A percentile compares a stretch with the other conserved stretches of the same genome.
phyloP scores from a whole-genome alignment of 352 stramenopile species.

The Globisporangium perplexum region DNA sequence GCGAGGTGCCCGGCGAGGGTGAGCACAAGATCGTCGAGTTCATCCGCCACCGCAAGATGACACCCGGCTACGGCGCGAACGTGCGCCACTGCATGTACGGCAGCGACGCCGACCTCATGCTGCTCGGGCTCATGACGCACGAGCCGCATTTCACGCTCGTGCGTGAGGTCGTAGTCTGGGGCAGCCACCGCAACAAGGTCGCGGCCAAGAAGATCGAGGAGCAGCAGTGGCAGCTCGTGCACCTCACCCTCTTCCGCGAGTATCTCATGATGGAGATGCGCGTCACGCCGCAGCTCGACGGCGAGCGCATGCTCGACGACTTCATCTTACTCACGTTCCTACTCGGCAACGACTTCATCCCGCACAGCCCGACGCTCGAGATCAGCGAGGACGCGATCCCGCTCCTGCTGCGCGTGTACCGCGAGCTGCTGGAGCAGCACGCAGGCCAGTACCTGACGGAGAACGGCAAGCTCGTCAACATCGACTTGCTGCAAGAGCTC shows the following conservation, averaged over 20 bases:
- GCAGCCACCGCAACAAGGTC: slow-evolving; percentile 40
- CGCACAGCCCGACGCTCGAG: slow-evolving; percentile 97
- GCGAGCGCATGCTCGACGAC: slow-evolving; percentile 98
- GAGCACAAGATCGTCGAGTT: slow-evolving; percentile 99
- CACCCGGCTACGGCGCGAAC: slow-evolving; percentile 92
- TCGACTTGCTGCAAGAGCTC: slow-evolving; percentile 89
- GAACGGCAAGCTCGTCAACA: slow-evolving; percentile 87
- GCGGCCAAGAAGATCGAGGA: slow-evolving; percentile 90
- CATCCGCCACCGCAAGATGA: slow-evolving; percentile 91
- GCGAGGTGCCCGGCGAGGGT: slow-evolving; percentile 97
- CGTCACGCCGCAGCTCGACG: slow-evolving; percentile 39
- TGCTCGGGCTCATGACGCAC: slow-evolving; percentile 97
- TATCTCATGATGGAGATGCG: slow-evolving; percentile 98
- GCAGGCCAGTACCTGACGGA: slow-evolving; percentile 91
- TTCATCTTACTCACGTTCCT: slow-evolving; percentile 99
- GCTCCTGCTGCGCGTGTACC: slow-evolving; percentile 90
- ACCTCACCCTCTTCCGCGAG: slow-evolving; percentile 95
- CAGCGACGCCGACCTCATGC: slow-evolving; percentile 99
- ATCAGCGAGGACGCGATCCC: slow-evolving; percentile 98
- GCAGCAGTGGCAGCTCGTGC: slow-evolving; percentile 96
- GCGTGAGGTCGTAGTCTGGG: slow-evolving; percentile 97
- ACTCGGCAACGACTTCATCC: slow-evolving; percentile 99
- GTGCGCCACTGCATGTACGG: slow-evolving; percentile 98
- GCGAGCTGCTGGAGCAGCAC: slow-evolving; percentile 80
- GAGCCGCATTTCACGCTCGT: slow-evolving; percentile 98